Conservation (phyloP, 2,329 filamentous ascomycete genomes). For the Colletotrichum spinosum region DNA sequence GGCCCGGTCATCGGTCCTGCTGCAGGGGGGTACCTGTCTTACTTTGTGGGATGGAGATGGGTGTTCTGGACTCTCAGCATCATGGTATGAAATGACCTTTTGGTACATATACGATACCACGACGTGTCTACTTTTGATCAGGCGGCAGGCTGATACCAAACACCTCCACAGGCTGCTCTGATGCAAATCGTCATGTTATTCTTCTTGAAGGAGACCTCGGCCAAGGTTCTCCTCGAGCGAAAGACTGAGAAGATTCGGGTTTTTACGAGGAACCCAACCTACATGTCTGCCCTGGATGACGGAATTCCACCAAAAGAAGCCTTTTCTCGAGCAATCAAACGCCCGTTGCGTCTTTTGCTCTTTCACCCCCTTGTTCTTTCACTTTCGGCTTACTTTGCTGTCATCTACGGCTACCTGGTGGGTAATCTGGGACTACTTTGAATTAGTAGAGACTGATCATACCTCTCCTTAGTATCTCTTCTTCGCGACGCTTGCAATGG, state of each 20-base stretch:
- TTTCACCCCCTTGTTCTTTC: conserved; percentile 66
- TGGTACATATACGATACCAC: too few relatives aligned
- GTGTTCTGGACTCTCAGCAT: conserved; percentile 61
- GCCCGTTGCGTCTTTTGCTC: conserved; percentile 60
- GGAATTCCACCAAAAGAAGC: conserved; percentile 38
- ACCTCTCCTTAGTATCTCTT: conserved; percentile 54
- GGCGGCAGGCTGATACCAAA: not conserved
- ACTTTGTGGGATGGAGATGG: conserved; percentile 51
- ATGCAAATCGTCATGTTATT: conserved; percentile 51
- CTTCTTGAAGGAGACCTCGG: conserved; percentile 61
- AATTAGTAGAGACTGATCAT: not conserved
- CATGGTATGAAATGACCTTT: conserved; percentile 30
- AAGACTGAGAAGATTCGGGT: conserved; percentile 59
- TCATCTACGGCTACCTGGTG: conserved; percentile 49
- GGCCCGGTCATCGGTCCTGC: conserved; percentile 48
- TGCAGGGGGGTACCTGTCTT: conserved; percentile 45
- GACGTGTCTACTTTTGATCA: not conserved
- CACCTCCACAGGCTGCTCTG: conserved; percentile 49
- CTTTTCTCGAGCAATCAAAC: conserved; percentile 50
- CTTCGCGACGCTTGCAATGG: conserved; percentile 53
- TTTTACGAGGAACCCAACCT: conserved; percentile 45
- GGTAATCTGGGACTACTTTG: not conserved
- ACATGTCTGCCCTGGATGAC: conserved; percentile 30
- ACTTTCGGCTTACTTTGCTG: conserved; percentile 49
- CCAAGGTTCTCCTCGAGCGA: conserved; percentile 57